Evolutionary conservation across 345 rosid species (phyloP).

Genomic region (Turnera subulata): DNA sequence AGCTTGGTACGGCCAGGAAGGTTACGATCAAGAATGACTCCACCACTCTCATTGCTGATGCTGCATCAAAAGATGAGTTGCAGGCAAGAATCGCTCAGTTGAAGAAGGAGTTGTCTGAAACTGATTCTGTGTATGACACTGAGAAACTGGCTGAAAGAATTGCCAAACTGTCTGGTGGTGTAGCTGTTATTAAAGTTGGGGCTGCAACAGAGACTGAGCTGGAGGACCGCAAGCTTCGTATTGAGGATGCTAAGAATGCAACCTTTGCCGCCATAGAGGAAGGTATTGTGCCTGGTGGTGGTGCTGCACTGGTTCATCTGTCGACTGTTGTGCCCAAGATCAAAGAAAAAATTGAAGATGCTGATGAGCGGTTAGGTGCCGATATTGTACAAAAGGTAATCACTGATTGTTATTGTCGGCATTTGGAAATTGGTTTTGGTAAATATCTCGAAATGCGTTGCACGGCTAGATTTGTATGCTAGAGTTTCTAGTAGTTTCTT

Average conservation of each 20-base stretch:
- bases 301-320: slow-evolving; percentile 87
- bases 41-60: slow-evolving; percentile 86
- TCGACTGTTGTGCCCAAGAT: slow-evolving; percentile 60
- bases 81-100: slow-evolving; percentile 78
- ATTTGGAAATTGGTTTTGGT: no score
- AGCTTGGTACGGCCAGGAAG: slow-evolving; percentile 84
- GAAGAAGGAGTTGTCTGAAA: slow-evolving; percentile 79
- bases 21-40: slow-evolving; percentile 78
- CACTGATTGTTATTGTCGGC: neutral
- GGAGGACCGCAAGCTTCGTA: slow-evolving; percentile 87
- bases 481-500: no score
- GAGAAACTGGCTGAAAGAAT: slow-evolving; percentile 94
- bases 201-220: slow-evolving; percentile 99
- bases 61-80: slow-evolving; percentile 87
- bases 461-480: no score
- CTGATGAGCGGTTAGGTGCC: slow-evolving; percentile 87
- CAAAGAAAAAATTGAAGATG: slow-evolving; percentile 68
- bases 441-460: neutral
- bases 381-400: slow-evolving; percentile 94
- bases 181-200: slow-evolving; percentile 94
- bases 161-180: slow-evolving; percentile 94
- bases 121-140: slow-evolving; percentile 85
- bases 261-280: slow-evolving; percentile 98
- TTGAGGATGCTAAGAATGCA: slow-evolving; percentile 97
- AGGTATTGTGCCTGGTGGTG: slow-evolving; percentile 99